phyloP scores from a whole-genome alignment of 2,329 filamentous ascomycete genomes.

The Claviceps fusiformis region DNA sequence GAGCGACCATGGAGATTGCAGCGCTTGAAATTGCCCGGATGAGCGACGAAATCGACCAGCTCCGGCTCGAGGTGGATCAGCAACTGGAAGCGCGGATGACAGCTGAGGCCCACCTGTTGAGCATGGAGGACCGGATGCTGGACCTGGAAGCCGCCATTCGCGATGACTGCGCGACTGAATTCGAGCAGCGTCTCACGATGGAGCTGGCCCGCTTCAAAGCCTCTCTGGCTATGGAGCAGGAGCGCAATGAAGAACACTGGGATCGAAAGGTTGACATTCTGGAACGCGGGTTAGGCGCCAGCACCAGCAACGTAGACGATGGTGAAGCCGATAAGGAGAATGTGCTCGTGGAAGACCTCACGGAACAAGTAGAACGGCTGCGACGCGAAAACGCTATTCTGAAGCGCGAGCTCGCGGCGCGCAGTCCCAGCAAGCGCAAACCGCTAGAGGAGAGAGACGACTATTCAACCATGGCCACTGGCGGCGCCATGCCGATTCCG shows the following conservation, averaged over 20 bases:
- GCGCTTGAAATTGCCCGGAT: slow-evolving; percentile 72
- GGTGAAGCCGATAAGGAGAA: slow-evolving; percentile 50
- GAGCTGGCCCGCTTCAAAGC: slow-evolving; percentile 75
- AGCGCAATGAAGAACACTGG: slow-evolving; percentile 70
- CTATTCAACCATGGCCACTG: slow-evolving; percentile 4
- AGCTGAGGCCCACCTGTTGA: slow-evolving; percentile 59
- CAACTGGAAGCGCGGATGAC: slow-evolving; percentile 58
- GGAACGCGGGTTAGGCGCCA: slow-evolving; percentile 33
- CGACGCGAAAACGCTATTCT: slow-evolving; percentile 50
- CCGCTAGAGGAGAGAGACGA: slow-evolving; percentile 43
- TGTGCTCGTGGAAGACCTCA: slow-evolving; percentile 46
- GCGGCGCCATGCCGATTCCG: not conserved
- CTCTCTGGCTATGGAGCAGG: slow-evolving; percentile 63
- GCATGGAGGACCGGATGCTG: slow-evolving; percentile 50
- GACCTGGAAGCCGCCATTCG: slow-evolving; percentile 72
- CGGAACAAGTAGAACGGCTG: slow-evolving; percentile 58
- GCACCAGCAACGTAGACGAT: slow-evolving; percentile 27
- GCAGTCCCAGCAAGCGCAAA: slow-evolving; percentile 48
- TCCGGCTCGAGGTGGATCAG: slow-evolving; percentile 54
- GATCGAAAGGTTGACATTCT: slow-evolving; percentile 70
- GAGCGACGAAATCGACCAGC: slow-evolving; percentile 54
- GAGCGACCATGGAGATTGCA: slow-evolving; percentile 69
- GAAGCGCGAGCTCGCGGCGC: slow-evolving; percentile 48
- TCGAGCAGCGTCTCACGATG: slow-evolving; percentile 61
- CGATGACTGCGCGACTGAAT: slow-evolving; percentile 78